Percentiles rank a stretch among this genome's conserved stretches.
phyloP scores from a whole-genome alignment of 1,139 yeast species.

The Magnusiomyces clavatus region DNA sequence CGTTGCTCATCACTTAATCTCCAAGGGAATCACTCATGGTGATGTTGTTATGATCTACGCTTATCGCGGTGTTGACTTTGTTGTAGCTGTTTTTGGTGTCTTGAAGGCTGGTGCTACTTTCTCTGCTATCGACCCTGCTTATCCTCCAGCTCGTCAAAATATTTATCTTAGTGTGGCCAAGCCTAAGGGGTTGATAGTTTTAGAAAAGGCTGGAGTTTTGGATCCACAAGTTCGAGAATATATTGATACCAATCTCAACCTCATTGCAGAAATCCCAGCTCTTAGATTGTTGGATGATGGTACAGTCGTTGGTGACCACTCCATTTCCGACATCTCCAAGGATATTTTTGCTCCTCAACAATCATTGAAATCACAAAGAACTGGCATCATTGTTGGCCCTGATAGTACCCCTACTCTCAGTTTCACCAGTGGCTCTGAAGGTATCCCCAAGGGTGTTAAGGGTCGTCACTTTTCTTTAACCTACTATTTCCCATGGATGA shows the following conservation, averaged over 20 bases:
- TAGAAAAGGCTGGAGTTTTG: slow-evolving; percentile 80
- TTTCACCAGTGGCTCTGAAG: slow-evolving; percentile 98
- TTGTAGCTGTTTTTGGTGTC: slow-evolving; percentile 96
- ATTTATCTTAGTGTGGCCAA: slow-evolving; percentile 86
- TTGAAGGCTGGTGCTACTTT: slow-evolving; percentile 97
- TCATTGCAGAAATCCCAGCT: slow-evolving; percentile 67
- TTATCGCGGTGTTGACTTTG: slow-evolving; percentile 91
- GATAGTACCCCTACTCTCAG: slow-evolving; percentile 95
- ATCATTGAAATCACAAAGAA: slow-evolving; percentile 44
- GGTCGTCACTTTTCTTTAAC: slow-evolving; percentile 97
- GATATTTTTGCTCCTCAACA: slow-evolving; percentile 50
- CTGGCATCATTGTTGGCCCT: slow-evolving; percentile 95
- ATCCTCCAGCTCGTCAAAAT: slow-evolving; percentile 96
- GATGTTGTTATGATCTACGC: slow-evolving; percentile 98
- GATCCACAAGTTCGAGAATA: slow-evolving; percentile 72
- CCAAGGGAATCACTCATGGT: slow-evolving; percentile 77
- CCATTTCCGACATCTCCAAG: slow-evolving; percentile 18
- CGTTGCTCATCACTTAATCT: slow-evolving; percentile 79
- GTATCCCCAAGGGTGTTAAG: slow-evolving; percentile 95
- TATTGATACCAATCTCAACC: slow-evolving; percentile 60
- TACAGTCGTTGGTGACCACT: slow-evolving; percentile 52
- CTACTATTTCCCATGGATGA: slow-evolving; percentile 98
- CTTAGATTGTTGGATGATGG: slow-evolving; percentile 75
- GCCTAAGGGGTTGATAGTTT: slow-evolving; percentile 83
- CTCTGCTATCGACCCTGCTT: slow-evolving; percentile 97